phyloP scores from a whole-genome alignment of 2,329 filamentous ascomycete species.

The Epichloe glyceriae region DNA sequence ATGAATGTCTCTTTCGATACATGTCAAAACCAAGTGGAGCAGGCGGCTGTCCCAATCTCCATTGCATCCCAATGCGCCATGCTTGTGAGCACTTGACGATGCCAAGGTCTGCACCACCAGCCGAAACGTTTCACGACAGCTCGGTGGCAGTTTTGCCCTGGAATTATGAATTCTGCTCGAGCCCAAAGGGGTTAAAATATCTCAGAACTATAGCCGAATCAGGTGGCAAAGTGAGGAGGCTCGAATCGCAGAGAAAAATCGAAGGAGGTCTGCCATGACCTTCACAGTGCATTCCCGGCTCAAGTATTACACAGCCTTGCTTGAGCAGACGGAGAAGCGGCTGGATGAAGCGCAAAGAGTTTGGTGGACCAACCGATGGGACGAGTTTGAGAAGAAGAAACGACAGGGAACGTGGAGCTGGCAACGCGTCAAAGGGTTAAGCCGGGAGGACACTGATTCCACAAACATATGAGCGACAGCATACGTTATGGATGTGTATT shows the following conservation, averaged over 20 bases:
- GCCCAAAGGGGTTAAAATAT: not conserved
- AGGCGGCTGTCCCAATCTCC: slow-evolving; percentile 4
- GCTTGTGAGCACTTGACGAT: slow-evolving; percentile 9
- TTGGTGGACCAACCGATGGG: slow-evolving; percentile 4
- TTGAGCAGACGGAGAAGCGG: slow-evolving; percentile 1
- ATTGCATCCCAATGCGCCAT: slow-evolving; percentile 10
- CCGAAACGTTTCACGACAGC: not conserved
- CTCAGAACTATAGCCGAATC: not conserved
- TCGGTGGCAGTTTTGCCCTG: slow-evolving; percentile 6
- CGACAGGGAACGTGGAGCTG: not conserved
- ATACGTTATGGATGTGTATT: not conserved
- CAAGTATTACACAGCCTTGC: not conserved
- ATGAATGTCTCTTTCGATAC: slow-evolving; percentile 10
- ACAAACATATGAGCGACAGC: slow-evolving; percentile 1
- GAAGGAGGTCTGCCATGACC: not conserved
- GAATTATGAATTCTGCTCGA: slow-evolving; percentile 11
- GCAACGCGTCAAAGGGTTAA: not conserved
- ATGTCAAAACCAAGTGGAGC: not conserved
- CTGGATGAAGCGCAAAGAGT: slow-evolving; percentile 3
- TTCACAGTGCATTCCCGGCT: not conserved
- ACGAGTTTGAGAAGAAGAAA: slow-evolving; percentile 3
- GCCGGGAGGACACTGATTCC: not conserved
- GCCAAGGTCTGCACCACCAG: not conserved
- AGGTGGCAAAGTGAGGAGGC: not conserved
- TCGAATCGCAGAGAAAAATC: slow-evolving; percentile 1